Evolutionary conservation across 371 early-diverging fungal species (phyloP).

Genomic region (Umbelopsis sp.): DNA sequence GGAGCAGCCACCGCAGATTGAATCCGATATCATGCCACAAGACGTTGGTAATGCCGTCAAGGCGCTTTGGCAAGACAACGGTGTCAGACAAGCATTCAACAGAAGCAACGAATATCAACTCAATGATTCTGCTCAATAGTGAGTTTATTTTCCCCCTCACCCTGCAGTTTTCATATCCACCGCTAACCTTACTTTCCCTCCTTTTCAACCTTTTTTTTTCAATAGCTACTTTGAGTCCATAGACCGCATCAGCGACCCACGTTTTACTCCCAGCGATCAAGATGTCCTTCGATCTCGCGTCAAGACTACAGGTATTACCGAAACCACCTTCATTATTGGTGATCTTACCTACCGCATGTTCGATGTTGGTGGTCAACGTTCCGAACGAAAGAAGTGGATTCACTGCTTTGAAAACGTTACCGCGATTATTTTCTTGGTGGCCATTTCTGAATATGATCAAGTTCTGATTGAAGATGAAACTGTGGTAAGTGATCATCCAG

Average conservation of each 20-base stretch:
- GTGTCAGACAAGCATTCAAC: slow-evolving; percentile 75
- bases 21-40: slow-evolving; percentile 74
- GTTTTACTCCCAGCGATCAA: slow-evolving; percentile 85
- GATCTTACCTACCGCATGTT: slow-evolving; percentile 87
- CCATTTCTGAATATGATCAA: slow-evolving; percentile 93
- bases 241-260: slow-evolving; percentile 79
- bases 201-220: slow-evolving; percentile 2
- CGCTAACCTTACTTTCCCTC: background rate
- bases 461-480: slow-evolving; percentile 91
- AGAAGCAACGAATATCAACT: slow-evolving; percentile 89
- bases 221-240: slow-evolving; percentile 88
- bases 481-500: slow-evolving; percentile 55
- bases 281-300: slow-evolving; percentile 84
- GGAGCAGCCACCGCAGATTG: slow-evolving; percentile 80
- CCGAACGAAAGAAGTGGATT: slow-evolving; percentile 91
- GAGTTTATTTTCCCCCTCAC: slow-evolving; percentile 29
- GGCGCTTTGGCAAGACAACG: slow-evolving; percentile 79
- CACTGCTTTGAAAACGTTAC: slow-evolving; percentile 95
- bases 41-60: slow-evolving; percentile 78
- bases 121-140: slow-evolving; percentile 86
- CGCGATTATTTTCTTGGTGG: slow-evolving; percentile 90
- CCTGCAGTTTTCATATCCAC: too few species aligned
- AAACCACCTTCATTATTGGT: slow-evolving; percentile 83
- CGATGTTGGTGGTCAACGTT: slow-evolving; percentile 92
- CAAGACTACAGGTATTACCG: slow-evolving; percentile 87